These are phyloP conservation scores for Quercus mongolica DNA, from an alignment of 306 rosid genomes.

Conservation along the genomic window DNA sequence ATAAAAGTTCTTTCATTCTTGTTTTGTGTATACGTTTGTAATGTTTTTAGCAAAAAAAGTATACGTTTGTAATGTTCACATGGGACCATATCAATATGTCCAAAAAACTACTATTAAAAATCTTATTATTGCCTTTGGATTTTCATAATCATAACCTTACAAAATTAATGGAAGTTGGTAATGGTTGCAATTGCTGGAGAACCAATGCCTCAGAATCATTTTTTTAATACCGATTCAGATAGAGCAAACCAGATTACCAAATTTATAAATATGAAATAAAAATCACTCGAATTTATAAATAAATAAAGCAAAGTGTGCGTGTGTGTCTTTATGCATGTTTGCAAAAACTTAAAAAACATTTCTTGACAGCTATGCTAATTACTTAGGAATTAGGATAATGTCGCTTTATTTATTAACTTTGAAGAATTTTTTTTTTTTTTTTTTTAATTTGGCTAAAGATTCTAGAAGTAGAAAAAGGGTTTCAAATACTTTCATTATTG, in stretches of 20 bases:
- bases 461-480: not conserved
- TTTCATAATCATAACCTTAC: not conserved
- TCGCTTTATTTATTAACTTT: not conserved
- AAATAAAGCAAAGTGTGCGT: not conserved
- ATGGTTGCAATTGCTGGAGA: slow-evolving; percentile 7
- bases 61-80: not conserved
- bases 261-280: not conserved
- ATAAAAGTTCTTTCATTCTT: slow-evolving; percentile 2
- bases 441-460: too few species aligned
- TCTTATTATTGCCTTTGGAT: not conserved
- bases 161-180: slow-evolving; percentile 6
- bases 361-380: not conserved
- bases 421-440: not conserved
- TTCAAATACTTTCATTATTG: not conserved
- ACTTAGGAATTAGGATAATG: not conserved
- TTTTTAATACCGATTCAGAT: not conserved
- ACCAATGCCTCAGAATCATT: not conserved
- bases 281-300: not conserved
- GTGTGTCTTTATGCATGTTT: not conserved
- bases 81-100: slow-evolving; percentile 24
- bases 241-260: not conserved
- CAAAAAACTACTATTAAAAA: not conserved
- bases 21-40: slow-evolving; percentile 6
- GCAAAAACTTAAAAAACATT: not conserved
- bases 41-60: not conserved